A percentile compares a stretch with the other conserved stretches of the same genome.
Conservation (phyloP, 805 yeast species). For the Yarrowia sp. region DNA sequence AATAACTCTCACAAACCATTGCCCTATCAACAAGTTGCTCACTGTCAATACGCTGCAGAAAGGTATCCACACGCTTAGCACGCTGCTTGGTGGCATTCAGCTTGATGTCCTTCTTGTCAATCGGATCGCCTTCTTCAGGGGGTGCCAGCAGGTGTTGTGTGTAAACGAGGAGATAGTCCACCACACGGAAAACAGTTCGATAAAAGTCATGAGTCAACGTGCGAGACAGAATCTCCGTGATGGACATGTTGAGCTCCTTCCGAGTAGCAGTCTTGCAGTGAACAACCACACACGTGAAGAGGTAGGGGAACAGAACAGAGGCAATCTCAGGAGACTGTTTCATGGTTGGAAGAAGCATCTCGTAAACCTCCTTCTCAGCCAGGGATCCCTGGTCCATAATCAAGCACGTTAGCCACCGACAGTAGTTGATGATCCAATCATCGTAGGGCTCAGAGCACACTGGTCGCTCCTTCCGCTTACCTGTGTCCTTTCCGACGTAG, state of each 20-base stretch:
- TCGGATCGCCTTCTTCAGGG: background rate
- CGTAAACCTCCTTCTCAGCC: slow-evolving; percentile 50
- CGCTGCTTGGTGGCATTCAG: slow-evolving; percentile 38
- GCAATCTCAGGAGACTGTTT: slow-evolving; percentile 59
- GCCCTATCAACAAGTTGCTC: slow-evolving; percentile 73
- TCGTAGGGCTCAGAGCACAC: slow-evolving; percentile 40
- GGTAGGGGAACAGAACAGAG: slow-evolving; percentile 73
- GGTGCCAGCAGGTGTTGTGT: slow-evolving; percentile 26
- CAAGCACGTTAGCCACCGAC: slow-evolving; percentile 60
- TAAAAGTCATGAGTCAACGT: slow-evolving; percentile 62
- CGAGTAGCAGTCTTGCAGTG: slow-evolving; percentile 48
- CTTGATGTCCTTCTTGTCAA: slow-evolving; percentile 34
- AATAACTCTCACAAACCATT: slow-evolving; percentile 78
- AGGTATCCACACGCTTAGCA: slow-evolving; percentile 33
- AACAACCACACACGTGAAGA: slow-evolving; percentile 61
- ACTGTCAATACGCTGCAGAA: slow-evolving; percentile 60
- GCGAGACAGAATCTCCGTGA: slow-evolving; percentile 50
- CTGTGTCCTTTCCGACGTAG: background rate
- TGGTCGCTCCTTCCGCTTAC: background rate
- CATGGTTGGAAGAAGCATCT: slow-evolving; percentile 61
- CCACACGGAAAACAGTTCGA: slow-evolving; percentile 69
- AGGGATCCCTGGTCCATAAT: slow-evolving; percentile 35
- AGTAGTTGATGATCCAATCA: slow-evolving; percentile 69
- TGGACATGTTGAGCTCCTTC: slow-evolving; percentile 58
- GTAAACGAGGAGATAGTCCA: slow-evolving; percentile 87